Evolutionary conservation across 805 yeast species (phyloP), one percentile per base, ranked within the genome.

Genomic region (Saturnispora halmiae): DNA sequence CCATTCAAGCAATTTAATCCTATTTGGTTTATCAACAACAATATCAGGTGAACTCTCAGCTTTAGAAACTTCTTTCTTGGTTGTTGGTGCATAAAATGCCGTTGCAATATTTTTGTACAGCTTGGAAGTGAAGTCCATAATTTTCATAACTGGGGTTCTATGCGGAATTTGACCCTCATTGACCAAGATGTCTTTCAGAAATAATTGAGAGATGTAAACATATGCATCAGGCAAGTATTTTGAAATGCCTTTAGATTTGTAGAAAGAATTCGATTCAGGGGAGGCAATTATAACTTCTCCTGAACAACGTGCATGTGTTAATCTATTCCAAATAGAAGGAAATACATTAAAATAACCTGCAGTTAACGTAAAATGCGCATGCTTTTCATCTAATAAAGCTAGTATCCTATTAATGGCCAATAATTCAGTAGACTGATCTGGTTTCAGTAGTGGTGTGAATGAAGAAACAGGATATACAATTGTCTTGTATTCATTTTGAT

Each of bases 301-400:
- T 6, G 53, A 43, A 1, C 88, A 79, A 10, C 64, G 66, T 1
- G 84, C 71, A 27, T 67, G 61, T 26, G 85, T 56, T 22, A 92
- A 65, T 21, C 70, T 65, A 13, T 64, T 61, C 53, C 75, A 78
- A 39, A 84, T 79, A 30, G 77, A 77, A 1, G 94, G 84, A 30
- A 80, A 73, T 76, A 92, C 80, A 59, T 92, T 92, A 67, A 92
- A 92, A 58, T 92, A 92, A 2, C 98, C 98, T 0, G 97, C 96
- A 0, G 98, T 92, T 52, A 92, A 79, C 48, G 83, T 73, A 94
- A 95, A 90, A 39, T 68, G 69, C 21, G 79, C 69, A 10, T 62
- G 53, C 20, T 76, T 69, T 31, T 76, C 65, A 51, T 75, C 75
- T 37, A 75, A 64, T 44, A 67, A 69, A 3, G 84, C 70, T 31